Evolutionary conservation across 1,139 yeast genomes (phyloP).

Genomic region (Hansenula sp.): DNA sequence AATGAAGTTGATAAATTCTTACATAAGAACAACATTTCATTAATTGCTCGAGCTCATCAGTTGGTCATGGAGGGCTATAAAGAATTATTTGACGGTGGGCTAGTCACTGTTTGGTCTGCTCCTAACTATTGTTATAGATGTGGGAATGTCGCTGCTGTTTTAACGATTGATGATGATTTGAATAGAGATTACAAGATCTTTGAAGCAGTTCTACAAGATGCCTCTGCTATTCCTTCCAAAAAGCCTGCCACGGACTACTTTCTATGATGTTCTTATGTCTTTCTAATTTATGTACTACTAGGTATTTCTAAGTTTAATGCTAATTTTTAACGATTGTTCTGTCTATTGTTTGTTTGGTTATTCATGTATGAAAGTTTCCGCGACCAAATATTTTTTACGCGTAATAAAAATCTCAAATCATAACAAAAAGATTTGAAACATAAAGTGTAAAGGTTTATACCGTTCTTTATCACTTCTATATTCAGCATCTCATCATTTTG

Average conservation of each 20-base stretch:
- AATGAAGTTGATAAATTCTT: constrained; percentile 82
- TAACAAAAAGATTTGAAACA: no score
- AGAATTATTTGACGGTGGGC: constrained; percentile 80
- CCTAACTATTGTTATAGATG: constrained; percentile 95
- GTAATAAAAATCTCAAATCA: no score
- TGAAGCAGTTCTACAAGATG: constrained; percentile 73
- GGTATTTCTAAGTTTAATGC: not conserved
- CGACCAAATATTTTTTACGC: no score
- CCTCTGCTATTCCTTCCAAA: constrained; percentile 56
- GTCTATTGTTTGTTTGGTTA: no score
- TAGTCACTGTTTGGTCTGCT: constrained; percentile 92
- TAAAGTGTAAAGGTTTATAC: no score
- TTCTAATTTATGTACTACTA: constrained; percentile 11
- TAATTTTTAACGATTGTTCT: not conserved
- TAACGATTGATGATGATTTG: constrained; percentile 70
- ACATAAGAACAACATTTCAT: constrained; percentile 72
- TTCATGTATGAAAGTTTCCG: no score
- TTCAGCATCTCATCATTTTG: not conserved
- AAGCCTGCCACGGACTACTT: constrained; percentile 80
- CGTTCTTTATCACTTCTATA: no score
- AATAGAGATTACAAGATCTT: constrained; percentile 76
- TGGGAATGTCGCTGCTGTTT: constrained; percentile 91
- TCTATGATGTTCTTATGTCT: constrained; percentile 18
- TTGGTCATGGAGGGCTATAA: constrained; percentile 96
- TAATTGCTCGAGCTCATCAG: constrained; percentile 97